Evolutionary conservation across 805 yeast genomes (phyloP).

Genomic region (Candida nanaspora): DNA sequence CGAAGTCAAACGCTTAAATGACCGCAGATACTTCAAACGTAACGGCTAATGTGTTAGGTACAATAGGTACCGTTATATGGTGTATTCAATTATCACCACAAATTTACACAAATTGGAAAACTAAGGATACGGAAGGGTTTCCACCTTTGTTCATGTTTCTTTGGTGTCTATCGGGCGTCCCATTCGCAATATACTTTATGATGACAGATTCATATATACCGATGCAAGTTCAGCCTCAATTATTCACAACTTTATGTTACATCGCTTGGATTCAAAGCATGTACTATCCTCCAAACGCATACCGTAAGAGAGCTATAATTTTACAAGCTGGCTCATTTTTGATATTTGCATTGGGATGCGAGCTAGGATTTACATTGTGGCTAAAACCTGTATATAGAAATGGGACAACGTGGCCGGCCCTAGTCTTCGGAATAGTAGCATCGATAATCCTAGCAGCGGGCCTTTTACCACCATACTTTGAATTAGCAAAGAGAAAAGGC

Average conservation of each 20-base stretch:
- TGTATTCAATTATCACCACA: constrained; percentile 87
- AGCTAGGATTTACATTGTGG: constrained; percentile 67
- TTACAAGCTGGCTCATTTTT: constrained; percentile 31
- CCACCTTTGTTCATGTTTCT: constrained; percentile 85
- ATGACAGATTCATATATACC: constrained; percentile 68
- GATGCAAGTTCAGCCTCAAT: constrained; percentile 79
- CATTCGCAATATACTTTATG: constrained; percentile 80
- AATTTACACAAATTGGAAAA: constrained; percentile 53
- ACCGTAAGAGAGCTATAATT: constrained; percentile 29
- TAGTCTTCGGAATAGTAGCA: constrained; percentile 76
- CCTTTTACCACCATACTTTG: constrained; percentile 82
- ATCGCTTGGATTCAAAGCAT: constrained; percentile 59
- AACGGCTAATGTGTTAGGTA: constrained; percentile 73
- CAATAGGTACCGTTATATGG: constrained; percentile 90
- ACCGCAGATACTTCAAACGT: too few species aligned
- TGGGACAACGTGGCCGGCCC: constrained; percentile 61
- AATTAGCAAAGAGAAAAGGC: constrained; percentile 71
- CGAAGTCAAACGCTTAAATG: too few species aligned
- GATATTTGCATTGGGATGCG: constrained; percentile 46
- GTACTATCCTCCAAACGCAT: constrained; percentile 62
- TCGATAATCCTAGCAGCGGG: constrained; percentile 71
- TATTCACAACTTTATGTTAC: constrained; percentile 65
- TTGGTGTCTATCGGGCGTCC: constrained; percentile 77
- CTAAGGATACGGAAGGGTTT: constrained; percentile 82
- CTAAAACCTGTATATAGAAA: constrained; percentile 45